phyloP scores from a whole-genome alignment of 768 basidiomycete genomes.

The Hebeloma cylindrosporum region DNA sequence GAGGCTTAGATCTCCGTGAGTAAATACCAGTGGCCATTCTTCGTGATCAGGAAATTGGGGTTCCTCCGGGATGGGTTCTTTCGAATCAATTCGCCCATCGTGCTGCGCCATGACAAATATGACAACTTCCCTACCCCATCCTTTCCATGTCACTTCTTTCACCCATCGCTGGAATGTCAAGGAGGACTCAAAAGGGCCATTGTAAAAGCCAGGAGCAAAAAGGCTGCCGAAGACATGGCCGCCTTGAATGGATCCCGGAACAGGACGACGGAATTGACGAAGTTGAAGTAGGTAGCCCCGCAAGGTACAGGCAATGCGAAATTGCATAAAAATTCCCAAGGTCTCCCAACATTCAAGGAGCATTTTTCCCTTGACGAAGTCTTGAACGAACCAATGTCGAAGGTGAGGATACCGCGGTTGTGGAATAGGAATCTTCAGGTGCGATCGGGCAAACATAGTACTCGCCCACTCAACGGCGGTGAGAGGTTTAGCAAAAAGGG shows the following conservation, averaged over 20 bases:
- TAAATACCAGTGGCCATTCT: background rate
- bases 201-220: background rate
- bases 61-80: too few species aligned
- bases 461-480: background rate
- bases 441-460: slow-evolving; percentile 6
- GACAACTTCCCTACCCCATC: background rate
- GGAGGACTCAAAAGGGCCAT: background rate
- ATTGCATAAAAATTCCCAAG: slow-evolving; percentile 19
- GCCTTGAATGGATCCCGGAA: background rate
- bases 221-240: background rate
- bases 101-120: too few species aligned
- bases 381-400: slow-evolving; percentile 22
- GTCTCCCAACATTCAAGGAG: slow-evolving; percentile 26
- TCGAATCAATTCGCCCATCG: too few species aligned
- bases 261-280: too few species aligned
- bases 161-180: background rate
- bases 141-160: background rate
- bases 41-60: too few species aligned
- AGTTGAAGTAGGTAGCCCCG: too few species aligned
- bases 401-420: slow-evolving; percentile 12
- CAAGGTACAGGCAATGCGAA: slow-evolving; percentile 27
- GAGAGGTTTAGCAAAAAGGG: slow-evolving; percentile 7
- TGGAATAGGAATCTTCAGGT: slow-evolving; percentile 11
- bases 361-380: slow-evolving; percentile 24
- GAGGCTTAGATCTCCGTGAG: slow-evolving; percentile 23